Evolutionary conservation across 169 alveolate species (phyloP).

Genomic region (Eimeria praecox): DNA sequence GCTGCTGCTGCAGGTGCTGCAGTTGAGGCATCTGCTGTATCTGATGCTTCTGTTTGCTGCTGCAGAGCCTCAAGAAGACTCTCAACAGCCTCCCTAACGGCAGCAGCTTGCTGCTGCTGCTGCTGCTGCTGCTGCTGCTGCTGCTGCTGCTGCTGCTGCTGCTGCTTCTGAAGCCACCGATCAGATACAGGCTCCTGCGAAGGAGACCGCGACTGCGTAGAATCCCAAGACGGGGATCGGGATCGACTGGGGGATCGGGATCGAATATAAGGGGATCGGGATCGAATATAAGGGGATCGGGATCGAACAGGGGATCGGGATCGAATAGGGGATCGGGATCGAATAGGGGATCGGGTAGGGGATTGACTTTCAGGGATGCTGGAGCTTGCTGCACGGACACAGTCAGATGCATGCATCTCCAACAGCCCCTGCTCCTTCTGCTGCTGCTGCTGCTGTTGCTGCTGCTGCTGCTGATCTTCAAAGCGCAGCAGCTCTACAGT

Average conservation of each 20-base stretch:
- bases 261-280: too few species aligned
- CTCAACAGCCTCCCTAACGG: slow-evolving; percentile 12
- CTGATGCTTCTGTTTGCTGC: neutral
- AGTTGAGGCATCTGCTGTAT: neutral
- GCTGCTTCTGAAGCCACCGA: slow-evolving; percentile 1
- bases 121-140: slow-evolving; percentile 54
- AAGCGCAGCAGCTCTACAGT: neutral
- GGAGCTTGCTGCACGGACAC: neutral
- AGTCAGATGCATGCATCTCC: neutral
- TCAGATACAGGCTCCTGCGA: neutral
- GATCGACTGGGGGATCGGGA: too few species aligned
- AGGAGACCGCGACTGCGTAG: slow-evolving; percentile 11
- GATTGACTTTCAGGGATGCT: neutral
- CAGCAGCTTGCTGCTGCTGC: slow-evolving; percentile 5
- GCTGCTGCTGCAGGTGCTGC: neutral
- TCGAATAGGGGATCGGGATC: slow-evolving; percentile 29
- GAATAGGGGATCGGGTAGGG: neutral
- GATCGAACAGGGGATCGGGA: too few species aligned
- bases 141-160: slow-evolving; percentile 15
- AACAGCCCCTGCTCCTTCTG: neutral
- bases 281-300: too few species aligned
- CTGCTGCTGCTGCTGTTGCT: slow-evolving; percentile 21
- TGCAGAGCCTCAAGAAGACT: slow-evolving; percentile 33
- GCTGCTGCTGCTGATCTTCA: neutral
- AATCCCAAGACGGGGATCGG: slow-evolving; percentile 46